Evolutionary conservation across 495 filamentous ascomycete genomes (phyloP).

Genomic region (Cercophora samala): DNA sequence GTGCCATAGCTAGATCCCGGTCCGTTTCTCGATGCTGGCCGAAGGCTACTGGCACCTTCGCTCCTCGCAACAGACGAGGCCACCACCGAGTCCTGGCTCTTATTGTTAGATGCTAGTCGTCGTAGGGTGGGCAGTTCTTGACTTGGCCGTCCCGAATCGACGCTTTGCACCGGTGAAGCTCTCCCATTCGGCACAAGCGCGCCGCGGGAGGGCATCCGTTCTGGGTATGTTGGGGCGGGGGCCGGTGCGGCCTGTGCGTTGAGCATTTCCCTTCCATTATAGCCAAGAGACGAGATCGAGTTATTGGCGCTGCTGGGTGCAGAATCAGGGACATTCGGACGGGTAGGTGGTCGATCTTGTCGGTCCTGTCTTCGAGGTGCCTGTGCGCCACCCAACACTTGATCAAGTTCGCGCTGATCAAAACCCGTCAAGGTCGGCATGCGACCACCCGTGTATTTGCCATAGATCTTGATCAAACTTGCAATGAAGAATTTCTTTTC

Average conservation of each 20-base stretch:
- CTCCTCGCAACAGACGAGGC: slow-evolving; percentile 43
- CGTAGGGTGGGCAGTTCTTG: slow-evolving; percentile 45
- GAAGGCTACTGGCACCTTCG: slow-evolving; percentile 47
- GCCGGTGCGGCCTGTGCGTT: slow-evolving; percentile 18
- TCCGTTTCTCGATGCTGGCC: slow-evolving; percentile 49
- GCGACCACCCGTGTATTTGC: slow-evolving; percentile 89
- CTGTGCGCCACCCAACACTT: slow-evolving; percentile 54
- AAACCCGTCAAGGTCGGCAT: slow-evolving; percentile 79
- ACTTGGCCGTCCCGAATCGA: slow-evolving; percentile 43
- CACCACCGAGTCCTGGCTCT: slow-evolving; percentile 56
- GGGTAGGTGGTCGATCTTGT: slow-evolving; percentile 29
- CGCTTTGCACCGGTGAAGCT: slow-evolving; percentile 43
- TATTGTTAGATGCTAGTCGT: slow-evolving; percentile 47
- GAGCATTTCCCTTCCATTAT: slow-evolving; percentile 19
- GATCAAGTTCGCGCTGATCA: slow-evolving; percentile 70
- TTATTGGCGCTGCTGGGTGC: slow-evolving; percentile 27
- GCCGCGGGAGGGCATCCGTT: slow-evolving; percentile 30
- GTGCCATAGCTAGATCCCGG: slow-evolving; percentile 37
- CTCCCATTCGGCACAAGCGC: slow-evolving; percentile 36
- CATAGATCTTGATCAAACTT: slow-evolving; percentile 90
- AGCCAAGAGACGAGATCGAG: slow-evolving; percentile 28
- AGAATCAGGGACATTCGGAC: slow-evolving; percentile 33
- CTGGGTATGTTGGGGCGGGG: slow-evolving; percentile 15
- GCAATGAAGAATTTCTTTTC: slow-evolving; percentile 98
- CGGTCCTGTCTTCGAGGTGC: slow-evolving; percentile 27